A percentile compares a stretch with the other conserved stretches of the same genome.
Evolutionary conservation across 768 basidiomycete genomes (phyloP).

Genomic region (Russula griseocarnosa): DNA sequence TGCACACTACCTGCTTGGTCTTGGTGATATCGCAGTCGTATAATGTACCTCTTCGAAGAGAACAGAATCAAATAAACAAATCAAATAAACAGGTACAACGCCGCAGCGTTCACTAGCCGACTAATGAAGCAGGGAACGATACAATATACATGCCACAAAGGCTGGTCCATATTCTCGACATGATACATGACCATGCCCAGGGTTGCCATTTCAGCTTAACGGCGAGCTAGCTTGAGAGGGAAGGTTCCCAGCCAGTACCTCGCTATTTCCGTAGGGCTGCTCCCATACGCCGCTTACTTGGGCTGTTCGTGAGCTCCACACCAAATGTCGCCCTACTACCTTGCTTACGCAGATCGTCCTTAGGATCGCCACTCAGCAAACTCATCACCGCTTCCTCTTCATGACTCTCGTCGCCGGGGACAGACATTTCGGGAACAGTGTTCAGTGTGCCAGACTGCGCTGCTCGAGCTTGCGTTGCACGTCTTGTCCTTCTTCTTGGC

Average conservation of each 20-base stretch:
- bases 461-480: constrained; percentile 8
- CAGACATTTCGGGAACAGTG: constrained; percentile 17
- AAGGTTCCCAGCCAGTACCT: constrained; percentile 30
- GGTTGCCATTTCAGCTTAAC: constrained; percentile 18
- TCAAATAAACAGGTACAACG: background rate
- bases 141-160: constrained; percentile 1
- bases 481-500: constrained; percentile 34
- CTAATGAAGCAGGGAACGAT: background rate
- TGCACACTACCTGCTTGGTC: too few relatives aligned
- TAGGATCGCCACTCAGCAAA: constrained; percentile 20
- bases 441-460: constrained; percentile 22
- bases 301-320: constrained; percentile 27
- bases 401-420: constrained; percentile 27
- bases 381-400: constrained; percentile 29
- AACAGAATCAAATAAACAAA: background rate
- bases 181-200: background rate
- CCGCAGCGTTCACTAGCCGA: background rate
- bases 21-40: too few relatives aligned
- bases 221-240: constrained; percentile 41
- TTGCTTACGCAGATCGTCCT: constrained; percentile 20
- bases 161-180: background rate
- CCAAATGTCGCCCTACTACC: constrained; percentile 25
- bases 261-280: constrained; percentile 13
- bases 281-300: constrained; percentile 17
- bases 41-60: too few relatives aligned